Percentiles rank a stretch among this genome's conserved stretches.
phyloP scores from a whole-genome alignment of 1,284 basidiomycete genomes.

The Ustilago shanxiensis region DNA sequence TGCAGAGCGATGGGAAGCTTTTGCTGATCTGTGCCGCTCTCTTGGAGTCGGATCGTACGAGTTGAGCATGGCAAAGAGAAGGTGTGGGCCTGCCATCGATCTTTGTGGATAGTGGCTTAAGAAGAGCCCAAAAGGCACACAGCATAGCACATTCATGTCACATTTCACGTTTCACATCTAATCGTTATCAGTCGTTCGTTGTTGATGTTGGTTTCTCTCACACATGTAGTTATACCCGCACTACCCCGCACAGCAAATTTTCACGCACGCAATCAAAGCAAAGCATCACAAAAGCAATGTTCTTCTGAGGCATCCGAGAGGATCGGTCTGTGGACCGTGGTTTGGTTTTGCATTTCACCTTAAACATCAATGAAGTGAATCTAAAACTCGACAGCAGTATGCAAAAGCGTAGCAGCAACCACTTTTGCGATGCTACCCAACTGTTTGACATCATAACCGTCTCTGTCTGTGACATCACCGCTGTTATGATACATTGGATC shows the following conservation, averaged over 20 bases:
- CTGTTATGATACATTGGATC: slow-evolving; percentile 69
- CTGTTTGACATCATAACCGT: slow-evolving; percentile 68
- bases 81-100: slow-evolving; percentile 51
- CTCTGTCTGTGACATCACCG: slow-evolving; percentile 58
- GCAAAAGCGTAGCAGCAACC: slow-evolving; percentile 55
- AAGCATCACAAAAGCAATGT: not conserved
- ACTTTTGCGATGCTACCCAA: slow-evolving; percentile 61
- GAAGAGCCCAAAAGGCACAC: not conserved
- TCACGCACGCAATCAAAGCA: slow-evolving; percentile 11
- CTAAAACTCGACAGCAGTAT: slow-evolving; percentile 29
- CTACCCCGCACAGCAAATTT: slow-evolving; percentile 9
- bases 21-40: slow-evolving; percentile 21
- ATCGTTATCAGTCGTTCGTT: too few relatives aligned
- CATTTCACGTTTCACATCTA: not conserved
- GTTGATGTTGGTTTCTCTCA: slow-evolving; percentile 3
- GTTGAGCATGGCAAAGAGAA: slow-evolving; percentile 24
- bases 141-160: not conserved
- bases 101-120: slow-evolving; percentile 16
- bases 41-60: slow-evolving; percentile 42
- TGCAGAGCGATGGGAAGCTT: slow-evolving; percentile 28
- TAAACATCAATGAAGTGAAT: too few relatives aligned
- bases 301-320: not conserved
- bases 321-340: too few relatives aligned
- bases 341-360: not conserved
- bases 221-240: slow-evolving; percentile 34